phyloP scores from a whole-genome alignment of 768 basidiomycete species.

The Mycena galopus region DNA sequence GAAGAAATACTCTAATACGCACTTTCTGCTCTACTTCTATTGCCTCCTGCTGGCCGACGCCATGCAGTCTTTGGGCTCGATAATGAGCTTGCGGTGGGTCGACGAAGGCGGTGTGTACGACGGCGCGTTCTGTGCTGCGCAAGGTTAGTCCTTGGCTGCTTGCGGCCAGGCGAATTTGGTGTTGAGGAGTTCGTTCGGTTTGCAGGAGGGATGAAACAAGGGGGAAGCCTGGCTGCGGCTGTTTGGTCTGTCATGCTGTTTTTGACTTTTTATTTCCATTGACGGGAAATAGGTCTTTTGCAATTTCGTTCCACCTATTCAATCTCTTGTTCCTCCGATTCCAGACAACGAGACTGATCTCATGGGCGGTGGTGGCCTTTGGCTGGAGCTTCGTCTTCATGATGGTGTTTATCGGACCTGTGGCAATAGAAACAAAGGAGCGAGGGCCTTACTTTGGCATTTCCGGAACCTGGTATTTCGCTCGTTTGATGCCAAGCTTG shows the following conservation, averaged over 20 bases:
- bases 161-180: neutral
- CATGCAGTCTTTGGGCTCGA: conserved; percentile 16
- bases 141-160: neutral
- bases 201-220: conserved; percentile 52
- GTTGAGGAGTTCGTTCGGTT: neutral
- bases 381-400: conserved; percentile 48
- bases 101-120: conserved; percentile 12
- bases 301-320: neutral
- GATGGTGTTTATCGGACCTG: conserved; percentile 48
- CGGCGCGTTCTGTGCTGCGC: neutral
- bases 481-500: neutral
- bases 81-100: conserved; percentile 19
- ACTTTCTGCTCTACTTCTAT: conserved; percentile 13
- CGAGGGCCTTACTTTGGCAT: conserved; percentile 53
- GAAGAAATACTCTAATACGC: conserved; percentile 9
- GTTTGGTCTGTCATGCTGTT: conserved; percentile 48
- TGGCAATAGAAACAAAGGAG: conserved; percentile 42
- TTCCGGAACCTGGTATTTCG: conserved; percentile 45
- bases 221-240: conserved; percentile 53
- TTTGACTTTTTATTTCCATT: neutral
- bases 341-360: conserved; percentile 17
- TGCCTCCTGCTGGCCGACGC: conserved; percentile 15
- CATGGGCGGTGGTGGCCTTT: conserved; percentile 37
- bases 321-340: conserved; percentile 49
- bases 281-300: neutral